These are phyloP conservation scores for Carex sylvatica DNA, from an alignment of 202 grass and related monocot species.

Conservation along the genomic window DNA sequence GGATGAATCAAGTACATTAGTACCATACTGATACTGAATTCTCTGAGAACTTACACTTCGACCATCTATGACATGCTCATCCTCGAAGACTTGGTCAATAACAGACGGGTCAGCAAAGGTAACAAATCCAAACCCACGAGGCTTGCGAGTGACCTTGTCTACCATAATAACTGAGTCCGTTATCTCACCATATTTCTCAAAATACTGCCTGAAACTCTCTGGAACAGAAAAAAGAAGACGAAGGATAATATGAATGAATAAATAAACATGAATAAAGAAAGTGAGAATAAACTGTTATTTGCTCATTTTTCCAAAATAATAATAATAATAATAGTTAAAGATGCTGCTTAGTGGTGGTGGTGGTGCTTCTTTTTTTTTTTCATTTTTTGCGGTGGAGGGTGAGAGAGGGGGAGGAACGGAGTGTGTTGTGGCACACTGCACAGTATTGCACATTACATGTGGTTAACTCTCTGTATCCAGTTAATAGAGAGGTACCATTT, in stretches of 20 bases:
- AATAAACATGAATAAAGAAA: conserved; percentile 12
- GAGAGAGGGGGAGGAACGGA: background rate
- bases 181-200: conserved; percentile 93
- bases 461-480: background rate
- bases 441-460: background rate
- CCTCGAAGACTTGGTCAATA: conserved; percentile 94
- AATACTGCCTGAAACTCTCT: conserved; percentile 96
- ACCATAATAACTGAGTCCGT: conserved; percentile 99
- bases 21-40: background rate
- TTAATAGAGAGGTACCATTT: background rate
- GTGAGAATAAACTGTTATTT: conserved; percentile 2
- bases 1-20: background rate
- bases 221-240: conserved; percentile 50
- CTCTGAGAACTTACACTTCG: conserved; percentile 54
- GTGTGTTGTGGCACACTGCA: background rate
- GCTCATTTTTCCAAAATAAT: background rate
- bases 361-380: background rate
- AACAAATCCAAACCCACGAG: conserved; percentile 99
- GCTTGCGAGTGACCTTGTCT: conserved; percentile 94
- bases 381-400: too few relatives aligned
- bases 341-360: background rate
- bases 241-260: conserved; percentile 37
- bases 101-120: conserved; percentile 97
- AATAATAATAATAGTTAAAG: background rate
- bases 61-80: conserved; percentile 94